Evolutionary conservation across 140 eudicot genomes (phyloP).

Genomic region (Senecio squalidus): DNA sequence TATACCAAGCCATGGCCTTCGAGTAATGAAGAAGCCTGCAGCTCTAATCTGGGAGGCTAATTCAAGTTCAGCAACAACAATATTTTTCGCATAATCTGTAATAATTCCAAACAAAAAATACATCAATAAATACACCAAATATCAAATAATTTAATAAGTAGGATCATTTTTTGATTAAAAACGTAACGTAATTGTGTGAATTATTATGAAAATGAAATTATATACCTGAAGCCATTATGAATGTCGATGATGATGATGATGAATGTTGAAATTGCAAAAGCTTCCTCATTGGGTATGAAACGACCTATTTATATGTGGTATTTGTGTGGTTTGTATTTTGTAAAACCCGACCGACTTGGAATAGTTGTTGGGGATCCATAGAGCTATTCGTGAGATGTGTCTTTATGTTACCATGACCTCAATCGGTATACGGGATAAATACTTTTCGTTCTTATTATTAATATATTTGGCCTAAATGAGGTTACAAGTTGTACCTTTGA

Average conservation of each 20-base stretch:
- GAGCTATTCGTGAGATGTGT: no score
- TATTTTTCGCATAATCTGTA: slow-evolving; percentile 46
- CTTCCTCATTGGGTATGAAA: slow-evolving; percentile 18
- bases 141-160: no score
- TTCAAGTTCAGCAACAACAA: slow-evolving; percentile 77
- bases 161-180: no score
- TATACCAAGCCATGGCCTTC: slow-evolving; percentile 97
- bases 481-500: no score
- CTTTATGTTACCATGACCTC: no score
- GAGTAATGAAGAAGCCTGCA: slow-evolving; percentile 72
- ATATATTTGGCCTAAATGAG: no score
- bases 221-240: slow-evolving; percentile 34
- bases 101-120: not conserved
- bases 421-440: no score
- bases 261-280: slow-evolving; percentile 14
- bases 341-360: slow-evolving; percentile 17
- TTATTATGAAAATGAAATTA: no score
- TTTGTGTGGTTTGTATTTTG: slow-evolving; percentile 27
- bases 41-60: slow-evolving; percentile 65
- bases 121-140: not conserved
- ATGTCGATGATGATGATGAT: slow-evolving; percentile 3
- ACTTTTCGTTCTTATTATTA: no score
- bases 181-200: slow-evolving; percentile 1
- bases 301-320: slow-evolving; percentile 15
- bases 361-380: slow-evolving; percentile 3